phyloP scores from a whole-genome alignment of 2,329 filamentous ascomycete species.

The Tolypocladium guangdongense region DNA sequence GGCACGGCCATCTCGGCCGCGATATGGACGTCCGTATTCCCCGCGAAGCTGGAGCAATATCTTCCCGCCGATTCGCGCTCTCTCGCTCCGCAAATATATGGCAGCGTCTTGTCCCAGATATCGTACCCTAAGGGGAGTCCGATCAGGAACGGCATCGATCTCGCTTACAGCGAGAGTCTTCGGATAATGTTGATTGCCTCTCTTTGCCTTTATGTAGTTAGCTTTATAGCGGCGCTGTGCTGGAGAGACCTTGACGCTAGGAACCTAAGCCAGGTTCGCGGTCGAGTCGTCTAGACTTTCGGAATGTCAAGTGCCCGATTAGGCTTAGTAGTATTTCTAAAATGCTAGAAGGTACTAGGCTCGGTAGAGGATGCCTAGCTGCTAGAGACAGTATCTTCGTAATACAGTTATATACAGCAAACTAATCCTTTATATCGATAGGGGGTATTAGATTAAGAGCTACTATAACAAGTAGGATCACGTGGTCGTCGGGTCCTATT shows the following conservation, averaged over 20 bases:
- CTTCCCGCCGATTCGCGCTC: background rate
- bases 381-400: too few relatives aligned
- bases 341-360: too few relatives aligned
- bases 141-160: background rate
- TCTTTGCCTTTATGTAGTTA: background rate
- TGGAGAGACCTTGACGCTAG: background rate
- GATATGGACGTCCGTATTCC: background rate
- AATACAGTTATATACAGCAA: too few relatives aligned
- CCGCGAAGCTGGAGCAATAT: background rate
- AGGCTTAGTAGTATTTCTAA: too few relatives aligned
- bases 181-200: background rate
- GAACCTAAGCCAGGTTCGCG: background rate
- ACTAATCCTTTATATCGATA: too few relatives aligned
- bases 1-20: background rate
- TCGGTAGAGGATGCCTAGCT: too few relatives aligned
- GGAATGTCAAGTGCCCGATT: too few relatives aligned
- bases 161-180: background rate
- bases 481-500: too few relatives aligned
- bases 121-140: background rate
- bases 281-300: background rate
- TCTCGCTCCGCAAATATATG: background rate
- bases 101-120: background rate
- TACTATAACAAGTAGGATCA: too few relatives aligned
- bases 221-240: background rate
- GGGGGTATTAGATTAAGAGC: too few relatives aligned